Conservation (phyloP, 352 stramenopile genomes). For the Globisporangium echinulatum region DNA sequence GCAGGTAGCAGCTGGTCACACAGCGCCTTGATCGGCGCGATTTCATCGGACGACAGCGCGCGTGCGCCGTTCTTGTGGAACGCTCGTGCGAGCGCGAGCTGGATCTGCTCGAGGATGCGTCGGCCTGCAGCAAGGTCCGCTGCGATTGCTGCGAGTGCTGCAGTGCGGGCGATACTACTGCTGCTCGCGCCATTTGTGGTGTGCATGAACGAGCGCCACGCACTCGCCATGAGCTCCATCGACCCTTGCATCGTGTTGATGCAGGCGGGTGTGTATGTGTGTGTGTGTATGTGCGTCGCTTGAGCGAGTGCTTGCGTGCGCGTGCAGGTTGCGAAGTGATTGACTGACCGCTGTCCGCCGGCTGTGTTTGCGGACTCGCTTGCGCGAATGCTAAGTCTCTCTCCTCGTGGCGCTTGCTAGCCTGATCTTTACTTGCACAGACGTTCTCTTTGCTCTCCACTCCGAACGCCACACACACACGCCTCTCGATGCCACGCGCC, state of each 20-base stretch:
- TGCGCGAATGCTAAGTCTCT: too few species aligned
- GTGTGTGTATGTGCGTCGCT: not conserved
- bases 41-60: constrained; percentile 47
- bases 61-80: constrained; percentile 30
- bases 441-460: not conserved
- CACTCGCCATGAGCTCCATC: constrained; percentile 42
- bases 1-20: constrained; percentile 60
- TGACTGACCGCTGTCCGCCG: too few species aligned
- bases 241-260: not conserved
- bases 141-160: not conserved
- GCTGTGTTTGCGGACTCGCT: too few species aligned
- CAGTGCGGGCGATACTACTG: not conserved
- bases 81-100: constrained; percentile 30
- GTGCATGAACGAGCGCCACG: constrained; percentile 37
- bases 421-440: too few species aligned
- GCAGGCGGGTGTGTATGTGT: too few species aligned
- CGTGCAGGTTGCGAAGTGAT: not conserved
- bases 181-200: not conserved
- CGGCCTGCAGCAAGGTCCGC: constrained; percentile 24
- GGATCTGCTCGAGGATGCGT: constrained; percentile 45
- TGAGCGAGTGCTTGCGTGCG: not conserved
- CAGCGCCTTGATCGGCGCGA: constrained; percentile 54
- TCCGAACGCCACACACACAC: too few species aligned
- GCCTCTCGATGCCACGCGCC: not conserved
- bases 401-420: too few species aligned